Evolutionary conservation across 257 asterid species (phyloP).

Genomic region (Nicotiana tomentosiformis): DNA sequence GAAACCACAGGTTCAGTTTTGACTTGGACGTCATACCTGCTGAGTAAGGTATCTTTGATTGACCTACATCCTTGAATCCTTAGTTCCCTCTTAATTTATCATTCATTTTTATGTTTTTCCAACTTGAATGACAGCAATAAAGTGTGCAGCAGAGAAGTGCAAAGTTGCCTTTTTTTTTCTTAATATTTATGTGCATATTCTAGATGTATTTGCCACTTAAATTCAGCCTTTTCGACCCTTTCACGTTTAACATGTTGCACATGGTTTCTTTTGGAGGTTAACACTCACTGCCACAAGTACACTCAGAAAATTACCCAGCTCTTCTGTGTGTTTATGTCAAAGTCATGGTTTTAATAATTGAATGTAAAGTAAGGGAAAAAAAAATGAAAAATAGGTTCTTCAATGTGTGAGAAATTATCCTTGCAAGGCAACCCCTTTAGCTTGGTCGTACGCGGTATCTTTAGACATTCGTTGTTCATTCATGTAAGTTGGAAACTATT

Average conservation of each 20-base stretch:
- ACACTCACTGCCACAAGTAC: neutral
- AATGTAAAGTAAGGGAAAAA: neutral
- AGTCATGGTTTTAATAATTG: neutral
- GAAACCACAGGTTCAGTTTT: conserved; percentile 97
- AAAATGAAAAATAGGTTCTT: neutral
- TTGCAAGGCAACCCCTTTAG: neutral
- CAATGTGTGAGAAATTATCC: neutral
- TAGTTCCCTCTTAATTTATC: neutral
- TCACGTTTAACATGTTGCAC: neutral
- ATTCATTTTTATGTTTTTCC: neutral
- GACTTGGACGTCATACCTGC: conserved; percentile 83
- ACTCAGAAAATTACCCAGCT: neutral
- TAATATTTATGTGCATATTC: neutral
- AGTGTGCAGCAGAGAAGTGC: neutral
- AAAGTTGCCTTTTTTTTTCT: neutral
- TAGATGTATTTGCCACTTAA: neutral
- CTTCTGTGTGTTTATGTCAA: conserved; percentile 5
- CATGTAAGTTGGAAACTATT: neutral
- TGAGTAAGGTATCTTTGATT: conserved; percentile 68
- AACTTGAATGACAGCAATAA: neutral
- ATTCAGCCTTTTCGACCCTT: neutral
- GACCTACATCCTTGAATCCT: neutral
- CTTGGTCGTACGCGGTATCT: neutral
- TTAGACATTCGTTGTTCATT: neutral
- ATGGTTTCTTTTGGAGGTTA: neutral